Evolutionary conservation across 768 basidiomycete genomes (phyloP), one percentile per base, ranked within the genome.

Genomic region (Mycena vulgaris): DNA sequence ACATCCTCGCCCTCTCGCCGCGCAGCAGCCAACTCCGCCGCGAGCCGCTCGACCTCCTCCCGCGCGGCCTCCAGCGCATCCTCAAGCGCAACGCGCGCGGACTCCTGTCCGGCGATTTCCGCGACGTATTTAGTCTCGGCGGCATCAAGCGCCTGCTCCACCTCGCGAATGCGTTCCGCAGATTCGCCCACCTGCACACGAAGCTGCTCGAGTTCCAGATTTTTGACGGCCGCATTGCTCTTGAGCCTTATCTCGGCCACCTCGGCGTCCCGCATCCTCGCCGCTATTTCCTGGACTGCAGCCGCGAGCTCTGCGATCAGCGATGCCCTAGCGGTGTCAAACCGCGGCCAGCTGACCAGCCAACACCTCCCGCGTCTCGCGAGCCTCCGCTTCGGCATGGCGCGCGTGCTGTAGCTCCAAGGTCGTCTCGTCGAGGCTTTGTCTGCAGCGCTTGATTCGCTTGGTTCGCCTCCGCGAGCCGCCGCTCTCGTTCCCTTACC

Each of bases 131-230:
- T 60, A 11, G 60, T 28, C 62, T 66, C 52, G 40, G 69, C 42
- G 13, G 63, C 70, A 17, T 42, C 61, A 40, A 79, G 65, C 11
- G 57, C 57, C 25, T 75, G 68, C 61, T 73, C 53, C n/a, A 70
- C 13, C 6, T 66, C 55, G 37, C 40, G 30, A 2, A 68, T 57
- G 42, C 72, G 63, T 21, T 45, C 58, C 27, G 62, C 49, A 35
- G 63, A 55, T 33, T 52, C 56, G 33, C 40, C 62, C 23, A 76
- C 25, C 39, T 67, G 66, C 25, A 47, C 23, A 14, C 55, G 60
- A 25, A 78, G 69, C 10, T 73, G 74, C 39, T 60, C 37, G 11
- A 65, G 49, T 47, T 59, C 49, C 8, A 45, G 16, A 2, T 71
- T 59, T 40, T 40, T 70, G 33, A 48, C 28, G 49, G 39, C 51